Percentiles rank a stretch among this genome's conserved stretches.
These are phyloP conservation scores for Rubroboletus pulcherrimus DNA, from an alignment of 768 basidiomycete species.

Conservation along the genomic window DNA sequence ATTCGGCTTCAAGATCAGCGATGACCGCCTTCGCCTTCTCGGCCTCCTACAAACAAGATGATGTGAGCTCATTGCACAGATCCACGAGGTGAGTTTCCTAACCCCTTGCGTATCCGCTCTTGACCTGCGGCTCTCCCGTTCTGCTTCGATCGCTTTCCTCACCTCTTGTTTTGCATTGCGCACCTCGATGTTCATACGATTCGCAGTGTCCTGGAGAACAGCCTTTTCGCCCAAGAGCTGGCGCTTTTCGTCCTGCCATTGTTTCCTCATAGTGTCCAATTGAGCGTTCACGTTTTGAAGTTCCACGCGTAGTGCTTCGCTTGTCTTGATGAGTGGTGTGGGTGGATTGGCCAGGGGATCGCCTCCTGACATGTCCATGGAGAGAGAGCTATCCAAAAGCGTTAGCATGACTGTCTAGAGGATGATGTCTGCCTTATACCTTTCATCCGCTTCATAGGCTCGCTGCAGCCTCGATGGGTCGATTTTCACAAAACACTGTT, in stretches of 20 bases:
- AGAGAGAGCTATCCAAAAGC: conserved; percentile 38
- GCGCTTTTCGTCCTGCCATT: conserved; percentile 67
- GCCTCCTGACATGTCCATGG: conserved; percentile 45
- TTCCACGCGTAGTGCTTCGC: conserved; percentile 58
- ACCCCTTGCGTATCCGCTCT: conserved; percentile 55
- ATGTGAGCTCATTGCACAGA: conserved; percentile 1
- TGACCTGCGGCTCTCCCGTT: conserved; percentile 46
- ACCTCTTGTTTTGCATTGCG: conserved; percentile 55
- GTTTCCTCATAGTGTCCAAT: conserved; percentile 57
- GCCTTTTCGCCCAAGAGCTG: conserved; percentile 67
- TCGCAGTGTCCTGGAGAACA: conserved; percentile 66
- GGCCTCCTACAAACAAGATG: conserved; percentile 49
- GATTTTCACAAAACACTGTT: conserved; percentile 64
- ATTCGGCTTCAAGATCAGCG: conserved; percentile 63
- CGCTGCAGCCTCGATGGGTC: conserved; percentile 44
- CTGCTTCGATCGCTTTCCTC: conserved; percentile 50
- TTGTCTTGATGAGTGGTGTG: conserved; percentile 64
- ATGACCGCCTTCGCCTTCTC: conserved; percentile 63
- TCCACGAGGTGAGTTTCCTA: conserved; percentile 28
- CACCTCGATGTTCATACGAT: conserved; percentile 60
- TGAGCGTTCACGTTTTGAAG: conserved; percentile 60
- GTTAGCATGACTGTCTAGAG: conserved; percentile 6
- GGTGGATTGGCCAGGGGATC: conserved; percentile 55
- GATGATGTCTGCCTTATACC: conserved; percentile 36
- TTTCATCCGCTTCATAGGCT: conserved; percentile 52